Base-by-base conservation (phyloP, 1,139 yeast species). In the Taphrina communis region DNA sequence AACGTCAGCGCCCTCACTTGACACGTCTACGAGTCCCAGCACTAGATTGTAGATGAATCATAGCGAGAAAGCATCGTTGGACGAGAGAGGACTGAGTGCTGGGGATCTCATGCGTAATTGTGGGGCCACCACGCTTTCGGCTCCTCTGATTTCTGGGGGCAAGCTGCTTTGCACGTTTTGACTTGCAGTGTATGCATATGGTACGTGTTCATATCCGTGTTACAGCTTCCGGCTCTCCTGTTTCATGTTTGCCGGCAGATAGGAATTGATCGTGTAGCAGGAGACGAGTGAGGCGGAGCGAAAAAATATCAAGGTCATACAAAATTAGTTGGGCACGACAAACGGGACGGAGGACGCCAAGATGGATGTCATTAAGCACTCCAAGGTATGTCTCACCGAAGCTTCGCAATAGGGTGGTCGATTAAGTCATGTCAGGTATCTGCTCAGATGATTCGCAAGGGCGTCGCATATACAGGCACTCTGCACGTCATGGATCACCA, bases 401-500 rank as follows among this genome's bases (percentile, higher is more conserved):
- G 31, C 4, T 4, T 25, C 31, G 31, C 31, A 25, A 25, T 2
- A 2, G 4, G 4, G 31, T 2, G 31, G 4, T 25, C 4, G 31
- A 2, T 25, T 2, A 25, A 25, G 31, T 25, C 31, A 25, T 25
- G 31, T 25, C 31, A 89, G 51, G 86, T 86, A 66, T 84, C 86
- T 75, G 94, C 91, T 68, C 81, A 85, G 25, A 81, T 91, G 68
- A 85, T 86, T 73, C 85, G 91, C 72, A 83, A 90, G 70, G 97
- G 97, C 17, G 81, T 81, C 68, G 81, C 85, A 57, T 80, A 85
- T 42, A 78, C 78, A 8, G 99, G 98, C 0, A 84, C 88, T 6
- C 80, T 94, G 52, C 89, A 90, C 72, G 79, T 94, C 69, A 90
- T 97, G 0, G 86, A 93, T 0, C 93, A 88, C 77, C 99, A 94